Percentiles rank a stretch among this genome's conserved stretches.
Evolutionary conservation across 1,284 basidiomycete species (phyloP).

Genomic region (Cutaneotrichosporon daszewskae): DNA sequence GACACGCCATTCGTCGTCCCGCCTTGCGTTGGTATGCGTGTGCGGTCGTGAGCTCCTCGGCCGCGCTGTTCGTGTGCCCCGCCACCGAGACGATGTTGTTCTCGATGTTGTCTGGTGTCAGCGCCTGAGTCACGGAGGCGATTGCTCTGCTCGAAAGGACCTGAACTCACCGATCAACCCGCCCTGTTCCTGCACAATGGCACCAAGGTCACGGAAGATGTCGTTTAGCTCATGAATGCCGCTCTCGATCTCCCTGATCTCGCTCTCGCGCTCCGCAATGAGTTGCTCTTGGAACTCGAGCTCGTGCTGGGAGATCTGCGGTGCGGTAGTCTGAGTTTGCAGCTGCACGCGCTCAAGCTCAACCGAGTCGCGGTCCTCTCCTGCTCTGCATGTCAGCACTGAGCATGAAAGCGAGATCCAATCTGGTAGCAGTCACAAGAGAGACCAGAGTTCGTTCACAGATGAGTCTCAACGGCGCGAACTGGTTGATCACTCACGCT

Average conservation of each 20-base stretch:
- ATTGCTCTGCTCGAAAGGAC: too few species aligned
- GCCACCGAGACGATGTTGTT: constrained; percentile 85
- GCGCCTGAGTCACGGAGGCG: too few species aligned
- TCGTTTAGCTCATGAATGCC: constrained; percentile 96
- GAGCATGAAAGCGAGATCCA: too few species aligned
- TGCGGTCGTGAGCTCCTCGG: constrained; percentile 81
- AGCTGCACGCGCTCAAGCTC: constrained; percentile 39
- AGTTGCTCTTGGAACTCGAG: constrained; percentile 93
- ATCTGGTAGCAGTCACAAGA: too few species aligned
- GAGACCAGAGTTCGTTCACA: too few species aligned
- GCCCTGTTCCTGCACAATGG: constrained; percentile 90
- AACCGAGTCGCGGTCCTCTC: constrained; percentile 27
- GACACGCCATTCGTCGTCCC: constrained; percentile 78
- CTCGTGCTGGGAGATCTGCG: constrained; percentile 75
- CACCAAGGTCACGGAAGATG: constrained; percentile 94
- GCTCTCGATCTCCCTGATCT: constrained; percentile 93
- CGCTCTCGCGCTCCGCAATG: constrained; percentile 88
- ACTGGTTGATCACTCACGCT: constrained; percentile 13
- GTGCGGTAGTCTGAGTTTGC: constrained; percentile 33
- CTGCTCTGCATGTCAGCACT: background rate
- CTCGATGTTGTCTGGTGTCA: constrained; percentile 81
- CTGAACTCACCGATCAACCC: constrained; percentile 85
- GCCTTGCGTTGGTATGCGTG: constrained; percentile 93
- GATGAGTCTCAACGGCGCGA: too few species aligned
- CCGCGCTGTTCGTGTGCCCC: constrained; percentile 74